These are phyloP conservation scores for Pseudogymnoascus sp. DNA, from an alignment of 2,329 filamentous ascomycete species.

Conservation along the genomic window DNA sequence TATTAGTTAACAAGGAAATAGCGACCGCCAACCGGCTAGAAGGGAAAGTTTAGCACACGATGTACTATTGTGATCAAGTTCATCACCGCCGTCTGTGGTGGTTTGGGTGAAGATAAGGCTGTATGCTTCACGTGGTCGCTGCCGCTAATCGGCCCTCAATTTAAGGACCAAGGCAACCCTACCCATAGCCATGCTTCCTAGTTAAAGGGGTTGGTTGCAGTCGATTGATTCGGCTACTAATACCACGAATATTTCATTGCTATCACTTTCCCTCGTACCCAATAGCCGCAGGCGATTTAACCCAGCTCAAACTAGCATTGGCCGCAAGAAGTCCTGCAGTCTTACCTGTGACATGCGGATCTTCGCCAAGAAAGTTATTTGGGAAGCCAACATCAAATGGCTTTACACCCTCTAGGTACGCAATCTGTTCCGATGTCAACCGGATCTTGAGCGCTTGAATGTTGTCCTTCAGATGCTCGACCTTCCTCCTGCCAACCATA, in stretches of 20 bases:
- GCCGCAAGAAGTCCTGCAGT: not conserved
- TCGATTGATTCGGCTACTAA: not conserved
- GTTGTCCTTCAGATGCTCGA: conserved; percentile 62
- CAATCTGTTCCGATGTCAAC: conserved; percentile 53
- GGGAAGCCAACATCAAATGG: conserved; percentile 63
- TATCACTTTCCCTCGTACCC: not conserved
- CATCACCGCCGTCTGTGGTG: not conserved
- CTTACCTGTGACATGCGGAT: conserved; percentile 18
- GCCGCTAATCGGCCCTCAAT: too few relatives aligned
- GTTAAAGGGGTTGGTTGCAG: not conserved
- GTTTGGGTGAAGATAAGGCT: not conserved
- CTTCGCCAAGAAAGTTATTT: conserved; percentile 45
- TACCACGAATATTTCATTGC: not conserved
- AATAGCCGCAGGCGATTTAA: not conserved
- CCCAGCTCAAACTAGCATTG: not conserved
- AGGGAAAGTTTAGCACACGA: not conserved
- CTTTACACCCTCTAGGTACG: conserved; percentile 54
- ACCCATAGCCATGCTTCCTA: not conserved
- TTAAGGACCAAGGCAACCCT: too few relatives aligned
- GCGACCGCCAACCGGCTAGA: not conserved
- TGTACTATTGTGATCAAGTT: not conserved
- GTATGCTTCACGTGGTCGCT: not conserved
- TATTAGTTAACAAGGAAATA: not conserved
- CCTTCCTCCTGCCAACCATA: conserved; percentile 60
- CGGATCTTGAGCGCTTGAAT: conserved; percentile 58